These are phyloP conservation scores for Rubia balearica DNA, from an alignment of 305 asterid genomes.

Conservation along the genomic window DNA sequence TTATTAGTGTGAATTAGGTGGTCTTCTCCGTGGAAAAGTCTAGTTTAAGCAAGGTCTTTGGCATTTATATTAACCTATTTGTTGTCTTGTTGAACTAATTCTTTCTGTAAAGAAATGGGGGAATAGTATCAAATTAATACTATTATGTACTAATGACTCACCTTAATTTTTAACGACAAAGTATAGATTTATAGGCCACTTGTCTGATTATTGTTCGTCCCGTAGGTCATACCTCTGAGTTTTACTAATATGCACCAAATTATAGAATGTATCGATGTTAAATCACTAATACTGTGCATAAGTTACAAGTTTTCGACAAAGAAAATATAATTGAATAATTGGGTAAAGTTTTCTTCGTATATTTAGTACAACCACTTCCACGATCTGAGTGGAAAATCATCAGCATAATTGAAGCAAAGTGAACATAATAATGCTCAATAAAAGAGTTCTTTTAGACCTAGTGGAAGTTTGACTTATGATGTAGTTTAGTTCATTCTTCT, in stretches of 20 bases:
- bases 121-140: not conserved
- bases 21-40: not conserved
- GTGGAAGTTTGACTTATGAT: constrained; percentile 22
- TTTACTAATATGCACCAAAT: not conserved
- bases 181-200: constrained; percentile 6
- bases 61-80: constrained; percentile 24
- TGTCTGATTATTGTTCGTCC: constrained; percentile 7
- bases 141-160: constrained; percentile 4
- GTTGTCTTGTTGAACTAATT: constrained; percentile 38
- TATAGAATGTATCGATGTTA: constrained; percentile 5
- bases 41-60: not conserved
- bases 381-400: constrained; percentile 11
- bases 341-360: not conserved
- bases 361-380: constrained; percentile 6
- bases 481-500: not conserved
- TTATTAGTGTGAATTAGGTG: constrained; percentile 27
- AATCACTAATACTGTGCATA: not conserved
- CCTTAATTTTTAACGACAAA: not conserved
- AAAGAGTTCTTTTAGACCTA: constrained; percentile 10
- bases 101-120: constrained; percentile 3
- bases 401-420: constrained; percentile 11
- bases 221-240: not conserved
- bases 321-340: not conserved
- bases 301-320: not conserved
- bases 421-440: constrained; percentile 11